Evolutionary conservation across 257 asterid genomes (phyloP).

Genomic region (Lycium ferocissimum): DNA sequence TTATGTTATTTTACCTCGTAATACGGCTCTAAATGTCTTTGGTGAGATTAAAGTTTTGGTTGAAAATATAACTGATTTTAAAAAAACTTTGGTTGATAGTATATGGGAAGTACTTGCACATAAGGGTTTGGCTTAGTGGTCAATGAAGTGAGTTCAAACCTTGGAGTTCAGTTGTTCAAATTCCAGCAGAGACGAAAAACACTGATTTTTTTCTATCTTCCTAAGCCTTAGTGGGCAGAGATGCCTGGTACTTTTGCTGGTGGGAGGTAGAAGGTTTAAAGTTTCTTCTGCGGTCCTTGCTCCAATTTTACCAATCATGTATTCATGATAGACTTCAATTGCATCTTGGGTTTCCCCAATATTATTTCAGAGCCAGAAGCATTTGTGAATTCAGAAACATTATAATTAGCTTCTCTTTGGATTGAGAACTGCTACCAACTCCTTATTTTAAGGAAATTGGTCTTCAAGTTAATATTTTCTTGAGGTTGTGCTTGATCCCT

Average conservation of each 20-base stretch:
- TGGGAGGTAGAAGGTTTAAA: neutral
- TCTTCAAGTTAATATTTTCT: neutral
- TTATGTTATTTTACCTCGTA: neutral
- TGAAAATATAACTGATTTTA: neutral
- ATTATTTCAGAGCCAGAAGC: conserved; percentile 15
- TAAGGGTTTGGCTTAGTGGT: neutral
- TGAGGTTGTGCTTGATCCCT: neutral
- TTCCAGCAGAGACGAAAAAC: neutral
- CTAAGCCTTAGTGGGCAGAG: neutral
- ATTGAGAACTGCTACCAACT: conserved; percentile 15
- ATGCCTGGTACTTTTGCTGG: neutral
- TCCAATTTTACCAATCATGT: neutral
- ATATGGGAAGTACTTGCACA: neutral
- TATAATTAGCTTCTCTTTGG: conserved; percentile 12
- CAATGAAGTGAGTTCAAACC: conserved; percentile 11
- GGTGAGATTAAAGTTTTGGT: neutral
- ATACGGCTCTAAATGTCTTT: neutral
- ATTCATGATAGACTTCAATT: neutral
- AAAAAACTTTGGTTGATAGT: neutral
- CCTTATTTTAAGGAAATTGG: neutral
- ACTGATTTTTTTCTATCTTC: neutral
- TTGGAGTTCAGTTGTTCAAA: neutral
- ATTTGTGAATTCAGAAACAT: conserved; percentile 1
- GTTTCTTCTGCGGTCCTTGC: conserved; percentile 21
- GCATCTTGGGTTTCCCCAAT: conserved; percentile 23